phyloP scores from a whole-genome alignment of 2,329 filamentous ascomycete species.

The Beauveria scarabaeidicola region DNA sequence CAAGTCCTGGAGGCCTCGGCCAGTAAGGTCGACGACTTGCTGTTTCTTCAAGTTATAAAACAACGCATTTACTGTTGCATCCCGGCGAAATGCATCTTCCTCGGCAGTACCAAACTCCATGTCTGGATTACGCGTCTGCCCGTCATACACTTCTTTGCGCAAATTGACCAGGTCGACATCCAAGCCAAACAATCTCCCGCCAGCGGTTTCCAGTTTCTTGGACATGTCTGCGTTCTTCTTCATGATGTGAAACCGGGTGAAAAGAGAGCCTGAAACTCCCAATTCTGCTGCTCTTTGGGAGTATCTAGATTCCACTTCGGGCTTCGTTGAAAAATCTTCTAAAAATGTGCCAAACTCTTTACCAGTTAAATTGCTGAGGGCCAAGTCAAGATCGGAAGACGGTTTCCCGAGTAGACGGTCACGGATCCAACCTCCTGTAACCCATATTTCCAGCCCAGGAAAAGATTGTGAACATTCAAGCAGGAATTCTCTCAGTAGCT shows the following conservation, averaged over 20 bases:
- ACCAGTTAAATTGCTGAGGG: constrained; percentile 13
- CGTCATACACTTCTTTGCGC: constrained; percentile 15
- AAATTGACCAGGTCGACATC: constrained; percentile 16
- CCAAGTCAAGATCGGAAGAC: constrained; percentile 14
- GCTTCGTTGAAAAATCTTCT: constrained; percentile 2
- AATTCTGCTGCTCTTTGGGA: constrained; percentile 5
- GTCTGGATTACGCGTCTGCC: constrained; percentile 12
- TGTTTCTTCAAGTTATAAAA: constrained; percentile 14
- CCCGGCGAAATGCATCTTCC: constrained; percentile 14
- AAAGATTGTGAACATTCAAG: constrained; percentile 12
- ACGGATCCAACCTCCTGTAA: constrained; percentile 16
- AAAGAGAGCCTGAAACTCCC: constrained; percentile 3
- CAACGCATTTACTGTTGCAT: constrained; percentile 14
- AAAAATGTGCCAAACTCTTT: constrained; percentile 12
- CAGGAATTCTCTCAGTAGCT: constrained; percentile 12
- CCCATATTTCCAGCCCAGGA: constrained; percentile 14
- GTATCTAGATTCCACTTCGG: neutral
- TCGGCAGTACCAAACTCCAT: constrained; percentile 16
- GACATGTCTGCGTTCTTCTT: constrained; percentile 12
- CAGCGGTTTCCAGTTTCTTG: constrained; percentile 15
- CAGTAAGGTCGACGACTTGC: constrained; percentile 14
- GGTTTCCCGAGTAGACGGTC: constrained; percentile 14
- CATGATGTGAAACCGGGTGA: constrained; percentile 11
- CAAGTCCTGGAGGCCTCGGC: constrained; percentile 11
- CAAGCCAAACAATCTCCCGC: constrained; percentile 13